Base-by-base conservation (phyloP, 768 basidiomycete species). In the Gloeophyllum trabeum region DNA sequence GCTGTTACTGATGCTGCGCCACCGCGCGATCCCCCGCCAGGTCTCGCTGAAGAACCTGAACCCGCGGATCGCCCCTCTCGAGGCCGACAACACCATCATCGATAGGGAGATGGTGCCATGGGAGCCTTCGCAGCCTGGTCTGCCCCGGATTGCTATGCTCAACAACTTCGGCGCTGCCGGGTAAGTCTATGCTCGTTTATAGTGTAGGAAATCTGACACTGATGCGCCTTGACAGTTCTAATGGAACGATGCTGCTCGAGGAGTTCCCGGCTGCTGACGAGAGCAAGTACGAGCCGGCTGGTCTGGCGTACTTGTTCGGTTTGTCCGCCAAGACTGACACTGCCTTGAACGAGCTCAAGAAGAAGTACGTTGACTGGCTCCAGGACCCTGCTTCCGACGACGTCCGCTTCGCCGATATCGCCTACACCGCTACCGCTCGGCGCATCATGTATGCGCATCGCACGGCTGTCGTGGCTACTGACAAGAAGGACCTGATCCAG, bases 131-230 rank as follows among this genome's bases (percentile, higher is more conserved):
- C 51, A 53, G 3, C 48, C 46, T 5, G 60, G 64, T 4, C 44
- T 47, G 23, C 59, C 66, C 10, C 66, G 80, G 5, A 46, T 75
- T 5, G 80, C 79, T 1, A 48, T 85, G 20, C 60, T 87, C 42
- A 84, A 82, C 50, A 86, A 83, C 49, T 87, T 82, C 48, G 84
- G 84, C 16, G 82, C 82, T 0, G 67, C 81, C 19, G 83, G 83
- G 28, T 32, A 32, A 10, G 28, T 32, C 28, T 10, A 32, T 10
- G 10, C n/a, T n/a, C n/a, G n/a, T n/a, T n/a, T n/a, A n/a, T n/a
- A n/a, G n/a, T n/a, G n/a, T n/a, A n/a, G n/a, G n/a, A n/a, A n/a
- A n/a, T n/a, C n/a, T n/a, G n/a, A n/a, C n/a, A n/a, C n/a, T n/a
- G n/a, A n/a, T n/a, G n/a, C n/a, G n/a, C n/a, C n/a, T n/a, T n/a